Base-by-base conservation (phyloP, 2,329 filamentous ascomycete species). In the Pseudofabraea citricarpa region DNA sequence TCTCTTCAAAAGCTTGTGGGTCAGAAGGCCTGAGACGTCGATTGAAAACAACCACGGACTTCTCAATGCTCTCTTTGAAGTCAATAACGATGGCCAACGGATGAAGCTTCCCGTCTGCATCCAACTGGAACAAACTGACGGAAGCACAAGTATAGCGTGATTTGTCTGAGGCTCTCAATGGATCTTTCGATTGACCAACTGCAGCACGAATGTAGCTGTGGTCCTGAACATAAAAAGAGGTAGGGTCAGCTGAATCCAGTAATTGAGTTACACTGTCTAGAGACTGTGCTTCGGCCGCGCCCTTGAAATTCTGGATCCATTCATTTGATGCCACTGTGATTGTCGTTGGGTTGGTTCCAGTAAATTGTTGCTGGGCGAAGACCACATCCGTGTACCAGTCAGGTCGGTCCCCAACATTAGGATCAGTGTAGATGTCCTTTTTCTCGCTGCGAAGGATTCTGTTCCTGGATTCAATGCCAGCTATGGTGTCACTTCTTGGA, bases 11-110 rank as follows among this genome's bases (percentile, higher is more conserved):
- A 22, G 44, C 46, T 2, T 48, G 54, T 1, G 57, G 45, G 33
- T 65, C 61, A 0, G 52, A 47, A 0, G 69, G 63, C 0, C 48
- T 52, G 13, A 65, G 50, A 3, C 69, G 59, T 41, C 64, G 61
- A 60, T 75, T 75, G 64, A 73, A 75, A 44, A 74, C 66, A 31
- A 65, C 67, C n/a, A n/a, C n/a, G n/a, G n/a, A n/a, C n/a, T n/a
- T n/a, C n/a, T n/a, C n/a, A n/a, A n/a, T n/a, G 36, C 52, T 64
- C 2, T 57, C 62, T 46, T 64, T 67, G 58, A 69, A 73, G 53
- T 75, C 72, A 40, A 71, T 58, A 5, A 67, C 64, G 45, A 75
- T 73, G 16, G 70, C 70, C 3, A 75, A 51, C 0, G 72, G 72
- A 47, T 74, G 70, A 5, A 75, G 60, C 45, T 64, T 64, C 4